A percentile compares a stretch with the other conserved stretches of the same genome.
Conservation (phyloP, 495 filamentous ascomycete genomes). For the Thozetella sp. region DNA sequence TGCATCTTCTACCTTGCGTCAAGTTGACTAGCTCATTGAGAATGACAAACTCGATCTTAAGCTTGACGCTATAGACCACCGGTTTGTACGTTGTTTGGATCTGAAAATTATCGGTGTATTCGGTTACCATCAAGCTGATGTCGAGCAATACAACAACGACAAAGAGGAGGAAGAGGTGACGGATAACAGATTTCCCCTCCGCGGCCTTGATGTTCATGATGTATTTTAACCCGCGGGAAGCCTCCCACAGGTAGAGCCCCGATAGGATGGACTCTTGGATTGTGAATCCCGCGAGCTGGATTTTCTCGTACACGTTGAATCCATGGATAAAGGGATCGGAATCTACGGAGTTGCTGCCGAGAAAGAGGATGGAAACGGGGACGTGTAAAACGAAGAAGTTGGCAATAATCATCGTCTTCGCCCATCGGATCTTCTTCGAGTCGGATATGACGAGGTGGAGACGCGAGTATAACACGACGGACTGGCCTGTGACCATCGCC, state of each 20-base stretch:
- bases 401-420: slow-evolving; percentile 61
- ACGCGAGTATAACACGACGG: slow-evolving; percentile 69
- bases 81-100: slow-evolving; percentile 64
- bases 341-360: slow-evolving; percentile 51
- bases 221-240: slow-evolving; percentile 24
- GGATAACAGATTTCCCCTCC: slow-evolving; percentile 48
- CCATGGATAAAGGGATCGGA: slow-evolving; percentile 29
- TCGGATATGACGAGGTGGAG: slow-evolving; percentile 61
- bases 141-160: slow-evolving; percentile 43
- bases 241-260: slow-evolving; percentile 60
- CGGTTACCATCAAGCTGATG: slow-evolving; percentile 54
- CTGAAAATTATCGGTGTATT: slow-evolving; percentile 57
- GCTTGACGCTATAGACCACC: slow-evolving; percentile 64
- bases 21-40: slow-evolving; percentile 38
- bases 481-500: slow-evolving; percentile 67
- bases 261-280: slow-evolving; percentile 65
- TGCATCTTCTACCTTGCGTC: neutral
- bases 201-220: slow-evolving; percentile 37
- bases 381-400: slow-evolving; percentile 57
- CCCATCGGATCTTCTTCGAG: slow-evolving; percentile 45
- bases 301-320: slow-evolving; percentile 62
- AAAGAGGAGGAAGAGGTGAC: slow-evolving; percentile 62
- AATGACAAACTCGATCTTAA: slow-evolving; percentile 68
- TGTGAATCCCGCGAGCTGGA: slow-evolving; percentile 65
- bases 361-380: slow-evolving; percentile 59